These are phyloP conservation scores for Phytophthora multivora DNA, from an alignment of 352 stramenopile genomes.

Conservation along the genomic window DNA sequence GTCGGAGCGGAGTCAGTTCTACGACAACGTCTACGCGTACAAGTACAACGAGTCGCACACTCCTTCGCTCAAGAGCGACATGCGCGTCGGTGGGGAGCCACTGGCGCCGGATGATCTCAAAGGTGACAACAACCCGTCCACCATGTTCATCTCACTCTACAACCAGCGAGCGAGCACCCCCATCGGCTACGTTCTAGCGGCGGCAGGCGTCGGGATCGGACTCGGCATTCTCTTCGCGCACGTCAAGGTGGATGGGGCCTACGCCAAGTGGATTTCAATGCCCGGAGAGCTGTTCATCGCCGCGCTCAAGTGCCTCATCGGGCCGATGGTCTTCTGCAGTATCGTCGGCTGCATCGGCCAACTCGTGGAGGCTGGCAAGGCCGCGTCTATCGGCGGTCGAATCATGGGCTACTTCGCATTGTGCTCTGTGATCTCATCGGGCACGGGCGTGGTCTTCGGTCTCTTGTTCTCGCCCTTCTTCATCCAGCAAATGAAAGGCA, in stretches of 20 bases:
- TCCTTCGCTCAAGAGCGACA: slow-evolving; percentile 30
- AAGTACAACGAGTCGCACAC: slow-evolving; percentile 27
- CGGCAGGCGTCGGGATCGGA: slow-evolving; percentile 48
- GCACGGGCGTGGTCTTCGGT: slow-evolving; percentile 46
- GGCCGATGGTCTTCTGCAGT: slow-evolving; percentile 74
- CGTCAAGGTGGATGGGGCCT: slow-evolving; percentile 28
- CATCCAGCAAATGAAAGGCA: slow-evolving; percentile 44
- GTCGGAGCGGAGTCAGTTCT: slow-evolving; percentile 17
- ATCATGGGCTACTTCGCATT: slow-evolving; percentile 54
- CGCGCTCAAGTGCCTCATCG: slow-evolving; percentile 64
- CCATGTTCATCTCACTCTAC: slow-evolving; percentile 52
- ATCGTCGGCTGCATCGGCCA: slow-evolving; percentile 66
- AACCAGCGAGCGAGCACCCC: slow-evolving; percentile 44
- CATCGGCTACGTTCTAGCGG: slow-evolving; percentile 43
- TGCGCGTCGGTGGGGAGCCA: slow-evolving; percentile 10
- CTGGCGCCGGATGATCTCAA: slow-evolving; percentile 6
- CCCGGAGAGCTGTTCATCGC: slow-evolving; percentile 68
- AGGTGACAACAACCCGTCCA: slow-evolving; percentile 22
- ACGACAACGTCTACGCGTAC: slow-evolving; percentile 16
- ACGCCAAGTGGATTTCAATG: slow-evolving; percentile 54
- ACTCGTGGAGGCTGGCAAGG: slow-evolving; percentile 57
- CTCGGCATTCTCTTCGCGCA: slow-evolving; percentile 50
- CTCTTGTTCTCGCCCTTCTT: slow-evolving; percentile 36
- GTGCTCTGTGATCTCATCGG: slow-evolving; percentile 53
- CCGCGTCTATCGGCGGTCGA: slow-evolving; percentile 50